These are phyloP conservation scores for Platanus orientalis DNA, from an alignment of 164 flowering plant species.

Conservation along the genomic window DNA sequence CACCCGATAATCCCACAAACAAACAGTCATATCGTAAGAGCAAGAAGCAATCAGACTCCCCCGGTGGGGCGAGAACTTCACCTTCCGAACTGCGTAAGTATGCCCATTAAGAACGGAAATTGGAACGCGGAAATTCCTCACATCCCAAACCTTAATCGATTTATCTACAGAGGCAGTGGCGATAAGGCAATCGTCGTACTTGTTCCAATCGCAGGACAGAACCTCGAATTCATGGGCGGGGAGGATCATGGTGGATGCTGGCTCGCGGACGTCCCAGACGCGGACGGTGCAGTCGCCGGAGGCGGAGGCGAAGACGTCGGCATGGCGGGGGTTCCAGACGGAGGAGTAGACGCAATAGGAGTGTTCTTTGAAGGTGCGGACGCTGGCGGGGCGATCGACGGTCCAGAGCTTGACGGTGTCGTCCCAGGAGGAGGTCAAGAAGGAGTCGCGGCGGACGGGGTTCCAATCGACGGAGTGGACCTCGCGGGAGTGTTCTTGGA, in stretches of 20 bases:
- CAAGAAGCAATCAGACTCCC: slow-evolving; percentile 56
- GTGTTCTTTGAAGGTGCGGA: slow-evolving; percentile 70
- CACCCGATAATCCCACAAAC: slow-evolving; percentile 79
- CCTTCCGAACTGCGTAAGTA: slow-evolving; percentile 71
- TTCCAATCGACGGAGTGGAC: slow-evolving; percentile 61
- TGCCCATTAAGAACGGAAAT: slow-evolving; percentile 69
- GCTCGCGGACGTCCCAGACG: slow-evolving; percentile 74
- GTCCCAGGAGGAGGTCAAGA: slow-evolving; percentile 63
- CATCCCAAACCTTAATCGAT: slow-evolving; percentile 84
- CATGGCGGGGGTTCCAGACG: slow-evolving; percentile 66
- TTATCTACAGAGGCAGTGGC: slow-evolving; percentile 79
- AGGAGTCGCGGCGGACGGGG: slow-evolving; percentile 60
- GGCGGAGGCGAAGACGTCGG: slow-evolving; percentile 68
- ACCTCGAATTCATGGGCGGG: slow-evolving; percentile 57
- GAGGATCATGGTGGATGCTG: slow-evolving; percentile 55
- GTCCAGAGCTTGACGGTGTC: slow-evolving; percentile 68
- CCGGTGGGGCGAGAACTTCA: slow-evolving; percentile 82
- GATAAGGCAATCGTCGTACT: slow-evolving; percentile 62
- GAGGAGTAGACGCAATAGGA: slow-evolving; percentile 63
- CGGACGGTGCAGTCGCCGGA: slow-evolving; percentile 59
- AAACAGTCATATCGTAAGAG: slow-evolving; percentile 92
- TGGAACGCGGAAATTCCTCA: slow-evolving; percentile 66
- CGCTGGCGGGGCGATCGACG: slow-evolving; percentile 51
- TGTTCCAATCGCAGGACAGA: slow-evolving; percentile 62
- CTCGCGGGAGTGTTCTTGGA: slow-evolving; percentile 70